A percentile compares a stretch with the other conserved stretches of the same genome.
phyloP scores from a whole-genome alignment of 2,329 filamentous ascomycete genomes.

The Dactylellina leptospora region DNA sequence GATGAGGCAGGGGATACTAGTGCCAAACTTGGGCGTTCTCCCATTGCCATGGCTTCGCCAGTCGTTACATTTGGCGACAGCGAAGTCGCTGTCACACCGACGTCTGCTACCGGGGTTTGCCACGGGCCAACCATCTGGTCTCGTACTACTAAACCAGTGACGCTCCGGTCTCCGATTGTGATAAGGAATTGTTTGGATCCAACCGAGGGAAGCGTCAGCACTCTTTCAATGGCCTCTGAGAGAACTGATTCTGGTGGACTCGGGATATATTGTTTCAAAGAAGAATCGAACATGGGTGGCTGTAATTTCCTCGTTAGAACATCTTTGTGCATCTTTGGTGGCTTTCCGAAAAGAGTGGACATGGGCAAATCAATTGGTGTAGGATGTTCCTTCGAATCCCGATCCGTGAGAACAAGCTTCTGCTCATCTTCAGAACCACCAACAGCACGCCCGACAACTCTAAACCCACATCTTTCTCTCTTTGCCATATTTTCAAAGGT shows the following conservation, averaged over 20 bases:
- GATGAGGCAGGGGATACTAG: slow-evolving; percentile 90
- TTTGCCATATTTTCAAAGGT: slow-evolving; percentile 73
- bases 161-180: slow-evolving; percentile 91
- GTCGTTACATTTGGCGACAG: slow-evolving; percentile 76
- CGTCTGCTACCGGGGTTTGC: slow-evolving; percentile 93
- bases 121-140: slow-evolving; percentile 97
- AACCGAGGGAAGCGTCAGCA: slow-evolving; percentile 85
- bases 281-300: slow-evolving; percentile 77
- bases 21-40: slow-evolving; percentile 87
- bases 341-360: slow-evolving; percentile 85
- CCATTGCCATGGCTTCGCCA: slow-evolving; percentile 98
- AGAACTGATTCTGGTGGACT: slow-evolving; percentile 67
- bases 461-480: slow-evolving; percentile 90
- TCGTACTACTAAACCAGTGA: slow-evolving; percentile 84
- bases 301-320: slow-evolving; percentile 75
- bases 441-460: slow-evolving; percentile 82
- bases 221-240: slow-evolving; percentile 78
- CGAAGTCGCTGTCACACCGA: slow-evolving; percentile 87
- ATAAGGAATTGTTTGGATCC: slow-evolving; percentile 98
- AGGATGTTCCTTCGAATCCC: slow-evolving; percentile 77
- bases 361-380: slow-evolving; percentile 88
- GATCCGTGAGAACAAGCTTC: slow-evolving; percentile 80
- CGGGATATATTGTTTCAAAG: slow-evolving; percentile 73
- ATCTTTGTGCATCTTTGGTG: slow-evolving; percentile 78
- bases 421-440: slow-evolving; percentile 72